Conservation (phyloP, 2,329 filamentous ascomycete genomes). For the Lachnellula willkommii region DNA sequence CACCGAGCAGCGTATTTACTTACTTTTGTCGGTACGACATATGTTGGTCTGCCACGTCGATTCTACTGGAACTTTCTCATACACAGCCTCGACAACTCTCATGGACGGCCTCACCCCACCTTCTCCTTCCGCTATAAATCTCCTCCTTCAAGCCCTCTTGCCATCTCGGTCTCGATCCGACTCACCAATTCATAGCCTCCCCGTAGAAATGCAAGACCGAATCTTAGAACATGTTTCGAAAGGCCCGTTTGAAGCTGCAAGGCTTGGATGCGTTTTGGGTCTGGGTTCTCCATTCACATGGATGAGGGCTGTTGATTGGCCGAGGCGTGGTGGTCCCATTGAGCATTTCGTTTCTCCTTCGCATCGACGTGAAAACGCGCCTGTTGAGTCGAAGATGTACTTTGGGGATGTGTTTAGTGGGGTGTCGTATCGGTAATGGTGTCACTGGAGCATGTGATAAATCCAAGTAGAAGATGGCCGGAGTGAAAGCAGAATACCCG, state of each 20-base stretch:
- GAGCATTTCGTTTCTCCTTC: neutral
- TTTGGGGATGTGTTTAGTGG: constrained; percentile 5
- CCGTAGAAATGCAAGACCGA: constrained; percentile 11
- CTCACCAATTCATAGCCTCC: constrained; percentile 6
- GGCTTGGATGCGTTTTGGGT: constrained; percentile 8
- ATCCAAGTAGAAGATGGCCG: neutral
- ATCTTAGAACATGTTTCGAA: constrained; percentile 11
- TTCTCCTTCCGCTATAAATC: constrained; percentile 2
- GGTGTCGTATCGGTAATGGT: constrained; percentile 2
- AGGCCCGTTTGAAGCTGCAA: constrained; percentile 10
- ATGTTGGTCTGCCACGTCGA: constrained; percentile 7
- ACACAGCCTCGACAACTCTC: constrained; percentile 5
- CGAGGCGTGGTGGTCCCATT: constrained; percentile 1
- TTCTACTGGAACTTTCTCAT: constrained; percentile 2
- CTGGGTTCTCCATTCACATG: constrained; percentile 14
- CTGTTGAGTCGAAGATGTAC: constrained; percentile 5
- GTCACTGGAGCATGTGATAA: neutral
- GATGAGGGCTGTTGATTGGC: neutral
- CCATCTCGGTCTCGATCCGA: neutral
- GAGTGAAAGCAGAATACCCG: too few species aligned
- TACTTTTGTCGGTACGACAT: constrained; percentile 14
- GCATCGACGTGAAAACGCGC: constrained; percentile 3
- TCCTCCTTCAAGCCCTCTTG: constrained; percentile 8
- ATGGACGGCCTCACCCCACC: constrained; percentile 2
- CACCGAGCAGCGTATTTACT: constrained; percentile 1